Evolutionary conservation across 345 rosid genomes (phyloP).

Genomic region (Aquilaria malaccensis): DNA sequence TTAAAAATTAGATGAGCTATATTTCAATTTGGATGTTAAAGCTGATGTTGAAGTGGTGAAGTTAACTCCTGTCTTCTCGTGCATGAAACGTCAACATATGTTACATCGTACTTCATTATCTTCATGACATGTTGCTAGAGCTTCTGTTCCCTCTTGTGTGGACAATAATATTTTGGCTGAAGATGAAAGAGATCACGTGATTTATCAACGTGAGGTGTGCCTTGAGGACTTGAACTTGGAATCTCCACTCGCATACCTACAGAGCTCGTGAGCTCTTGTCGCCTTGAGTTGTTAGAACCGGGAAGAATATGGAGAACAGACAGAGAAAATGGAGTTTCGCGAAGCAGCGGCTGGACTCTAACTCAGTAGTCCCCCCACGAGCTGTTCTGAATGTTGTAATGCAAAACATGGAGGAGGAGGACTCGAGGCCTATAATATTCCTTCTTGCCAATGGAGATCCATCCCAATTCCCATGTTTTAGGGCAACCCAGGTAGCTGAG

Average conservation of each 20-base stretch:
- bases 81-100: too few relatives aligned
- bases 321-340: slow-evolving; percentile 15
- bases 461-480: slow-evolving; percentile 35
- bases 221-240: neutral
- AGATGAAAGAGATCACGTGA: neutral
- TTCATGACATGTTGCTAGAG: too few relatives aligned
- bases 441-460: slow-evolving; percentile 54
- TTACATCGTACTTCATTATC: too few relatives aligned
- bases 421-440: slow-evolving; percentile 18
- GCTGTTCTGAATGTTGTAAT: slow-evolving; percentile 11
- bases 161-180: too few relatives aligned
- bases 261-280: neutral
- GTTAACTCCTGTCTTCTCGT: too few relatives aligned
- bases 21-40: too few relatives aligned
- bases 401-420: slow-evolving; percentile 22
- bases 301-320: slow-evolving; percentile 15
- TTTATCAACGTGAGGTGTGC: neutral
- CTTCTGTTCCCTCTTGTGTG: too few relatives aligned
- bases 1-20: too few relatives aligned
- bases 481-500: slow-evolving; percentile 25
- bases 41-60: too few relatives aligned
- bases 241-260: neutral
- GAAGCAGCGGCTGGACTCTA: slow-evolving; percentile 10
- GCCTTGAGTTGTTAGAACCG: neutral
- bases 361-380: slow-evolving; percentile 10